A percentile compares a stretch with the other conserved stretches of the same genome.
These are phyloP conservation scores for Aphanomyces invadans DNA, from an alignment of 352 stramenopile species.

Conservation along the genomic window DNA sequence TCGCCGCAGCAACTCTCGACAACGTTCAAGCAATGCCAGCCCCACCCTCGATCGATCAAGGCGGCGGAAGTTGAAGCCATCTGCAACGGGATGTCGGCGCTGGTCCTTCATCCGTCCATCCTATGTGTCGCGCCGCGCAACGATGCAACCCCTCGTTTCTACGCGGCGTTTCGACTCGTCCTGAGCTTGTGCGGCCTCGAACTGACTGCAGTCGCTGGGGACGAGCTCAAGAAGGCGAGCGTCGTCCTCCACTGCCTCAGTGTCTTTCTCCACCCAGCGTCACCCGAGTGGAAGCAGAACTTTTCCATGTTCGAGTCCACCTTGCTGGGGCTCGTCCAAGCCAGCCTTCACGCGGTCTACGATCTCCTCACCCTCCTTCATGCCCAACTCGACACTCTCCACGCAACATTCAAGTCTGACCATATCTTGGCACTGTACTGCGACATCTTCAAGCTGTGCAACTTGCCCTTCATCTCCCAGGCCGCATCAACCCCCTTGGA, in stretches of 20 bases:
- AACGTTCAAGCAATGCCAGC: constrained; percentile 29
- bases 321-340: constrained; percentile 5
- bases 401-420: constrained; percentile 39
- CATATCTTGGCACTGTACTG: constrained; percentile 51
- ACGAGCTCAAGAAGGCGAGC: constrained; percentile 21
- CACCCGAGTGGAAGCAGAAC: constrained; percentile 12
- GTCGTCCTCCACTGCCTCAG: constrained; percentile 5
- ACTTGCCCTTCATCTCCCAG: constrained; percentile 59
- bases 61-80: constrained; percentile 53
- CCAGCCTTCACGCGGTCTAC: background rate
- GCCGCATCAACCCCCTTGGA: constrained; percentile 27
- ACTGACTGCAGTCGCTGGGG: background rate
- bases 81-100: constrained; percentile 34
- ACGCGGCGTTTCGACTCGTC: constrained; percentile 3
- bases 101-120: constrained; percentile 13
- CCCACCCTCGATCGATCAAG: constrained; percentile 31
- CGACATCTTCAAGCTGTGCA: constrained; percentile 66
- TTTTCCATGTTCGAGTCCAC: constrained; percentile 4
- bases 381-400: background rate
- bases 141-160: background rate
- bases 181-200: constrained; percentile 18
- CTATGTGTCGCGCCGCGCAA: background rate
- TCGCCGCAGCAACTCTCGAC: constrained; percentile 13
- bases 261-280: constrained; percentile 2
- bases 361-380: constrained; percentile 17